Evolutionary conservation across 306 rosid species (phyloP), one percentile per base, ranked within the genome.

Genomic region (Casuarina glauca): DNA sequence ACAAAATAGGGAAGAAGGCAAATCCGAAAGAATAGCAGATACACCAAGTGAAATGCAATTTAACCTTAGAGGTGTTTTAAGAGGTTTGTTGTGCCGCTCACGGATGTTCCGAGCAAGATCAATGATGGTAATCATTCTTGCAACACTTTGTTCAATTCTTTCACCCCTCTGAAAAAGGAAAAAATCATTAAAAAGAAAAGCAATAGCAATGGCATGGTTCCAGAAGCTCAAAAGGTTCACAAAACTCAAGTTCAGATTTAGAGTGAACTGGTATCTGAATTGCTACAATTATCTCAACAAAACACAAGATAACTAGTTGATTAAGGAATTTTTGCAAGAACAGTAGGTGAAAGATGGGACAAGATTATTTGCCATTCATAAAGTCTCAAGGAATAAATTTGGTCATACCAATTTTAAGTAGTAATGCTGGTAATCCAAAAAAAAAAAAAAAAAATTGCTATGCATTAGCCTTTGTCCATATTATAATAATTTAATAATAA

Each of bases 71-170:
- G 98, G 98, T 26, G 97, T 73, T 83, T 95, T 95, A 5, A 95
- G 97, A 76, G 98, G 93, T 74, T 89, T 95, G 90, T 89, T 95
- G 82, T 92, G 97, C 53, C 97, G 93, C 78, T 95, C 98, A 51
- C 97, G 97, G 79, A 91, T 92, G 76, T 95, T 95, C 74, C 97
- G 93, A 11, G 98, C 98, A 61, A 92, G 97, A 80, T 95, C 97
- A 87, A 92, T 95, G 55, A 91, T 91, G 69, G 91, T 95, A 87
- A 75, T 92, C 98, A 92, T 95, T 87, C 98, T 91, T 41, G 97
- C 68, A 74, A 95, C 97, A 75, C 98, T 95, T 80, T 87, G 88
- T 80, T 95, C 98, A 76, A 95, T 95, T 72, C 96, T 86, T 74
- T 89, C 97, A 48, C 87, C 98, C 81, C 90, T 80, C 97, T 94